Base-by-base conservation (phyloP, 169 alveolate genomes). In the Cryptosporidium parvum region DNA sequence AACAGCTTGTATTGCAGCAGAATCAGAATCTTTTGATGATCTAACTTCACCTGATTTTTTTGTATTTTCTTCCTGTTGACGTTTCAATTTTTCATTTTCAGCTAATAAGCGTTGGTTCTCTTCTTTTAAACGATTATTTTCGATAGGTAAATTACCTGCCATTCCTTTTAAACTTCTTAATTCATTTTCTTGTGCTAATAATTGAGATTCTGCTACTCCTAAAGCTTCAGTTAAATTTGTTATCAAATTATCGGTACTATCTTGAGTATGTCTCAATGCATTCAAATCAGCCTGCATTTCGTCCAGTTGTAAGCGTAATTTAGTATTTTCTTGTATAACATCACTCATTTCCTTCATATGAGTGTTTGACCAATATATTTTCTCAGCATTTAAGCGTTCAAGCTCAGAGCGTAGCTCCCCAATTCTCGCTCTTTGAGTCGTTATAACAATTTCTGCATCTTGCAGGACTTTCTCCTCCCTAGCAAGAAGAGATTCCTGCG, bases 261-360 rank as follows among this genome's bases (percentile, higher is more conserved):
- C 75, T 14, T 80, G 89, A 7, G 89, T 80, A n/a, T 80, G 89
- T 18, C 73, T 62, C 23, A 80, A 65, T n/a, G 89, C 89, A 51
- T 80, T 80, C 70, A 80, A 44, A 62, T 80, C 89, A 58, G 89
- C 72, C 31, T 80, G 75, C 89, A 80, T 80, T 26, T 80, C 75
- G 39, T 80, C 89, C 21, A 80, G 14, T 9, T 80, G 89, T 29
- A 80, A 31, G 23, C 89, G 56, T 65, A 80, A 39, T 51, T 80
- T 80, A 0, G 89, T 80, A 35, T 80, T 80, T 62, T 80, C 89
- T 42, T 80, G 89, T 29, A 80, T 80, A 3, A 80, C 89, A 48
- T 80, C 89, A 59, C 75, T 80, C 89, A 80, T 80, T 65, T 80
- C 89, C 23, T 80, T 80, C 89, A 80, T 80, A 48, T 80, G 89